Conservation (phyloP, 306 rosid species). For the Gleditsia sinensis region DNA sequence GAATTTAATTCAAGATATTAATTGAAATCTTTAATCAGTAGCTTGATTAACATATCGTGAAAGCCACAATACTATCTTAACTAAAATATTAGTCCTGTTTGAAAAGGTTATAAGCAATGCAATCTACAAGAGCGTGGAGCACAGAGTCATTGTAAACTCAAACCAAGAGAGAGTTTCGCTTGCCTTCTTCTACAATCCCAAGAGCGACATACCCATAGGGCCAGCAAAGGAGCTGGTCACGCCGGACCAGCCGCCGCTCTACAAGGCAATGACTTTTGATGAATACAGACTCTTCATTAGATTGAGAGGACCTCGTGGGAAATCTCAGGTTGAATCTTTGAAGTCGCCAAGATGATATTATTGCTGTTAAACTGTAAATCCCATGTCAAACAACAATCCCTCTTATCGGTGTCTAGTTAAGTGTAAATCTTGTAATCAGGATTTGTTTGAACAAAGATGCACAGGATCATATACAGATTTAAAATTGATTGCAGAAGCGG, state of each 20-base stretch:
- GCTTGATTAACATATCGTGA: too few species aligned
- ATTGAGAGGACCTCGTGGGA: conserved; percentile 76
- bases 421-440: conserved; percentile 4
- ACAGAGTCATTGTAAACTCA: conserved; percentile 86
- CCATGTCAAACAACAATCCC: neutral
- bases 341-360: conserved; percentile 48
- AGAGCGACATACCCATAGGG: conserved; percentile 73
- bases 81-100: neutral
- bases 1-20: too few species aligned
- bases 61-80: too few species aligned
- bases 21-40: too few species aligned
- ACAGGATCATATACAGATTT: neutral
- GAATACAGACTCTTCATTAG: conserved; percentile 82
- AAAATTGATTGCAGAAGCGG: conserved; percentile 7
- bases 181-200: conserved; percentile 96
- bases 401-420: neutral
- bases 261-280: conserved; percentile 78
- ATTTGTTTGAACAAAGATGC: conserved; percentile 4
- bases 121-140: conserved; percentile 86
- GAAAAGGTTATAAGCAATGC: conserved; percentile 81
- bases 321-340: conserved; percentile 79
- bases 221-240: conserved; percentile 68
- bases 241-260: conserved; percentile 55
- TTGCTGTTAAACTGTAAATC: neutral
- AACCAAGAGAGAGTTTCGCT: conserved; percentile 67